phyloP scores from a whole-genome alignment of 1,139 yeast genomes.

The Scheffersomyces lignicola region DNA sequence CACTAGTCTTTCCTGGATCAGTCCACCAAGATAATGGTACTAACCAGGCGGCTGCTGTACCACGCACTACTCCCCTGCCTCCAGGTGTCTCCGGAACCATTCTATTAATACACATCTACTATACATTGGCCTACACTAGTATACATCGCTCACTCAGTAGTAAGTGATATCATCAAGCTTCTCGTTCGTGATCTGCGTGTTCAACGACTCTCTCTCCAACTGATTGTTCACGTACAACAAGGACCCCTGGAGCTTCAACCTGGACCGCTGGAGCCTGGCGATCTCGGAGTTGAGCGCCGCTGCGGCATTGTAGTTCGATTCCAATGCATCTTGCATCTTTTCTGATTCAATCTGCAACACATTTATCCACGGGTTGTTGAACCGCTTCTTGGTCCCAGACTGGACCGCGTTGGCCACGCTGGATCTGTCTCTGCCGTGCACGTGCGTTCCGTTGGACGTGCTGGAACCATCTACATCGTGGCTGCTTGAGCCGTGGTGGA shows the following conservation, averaged over 20 bases:
- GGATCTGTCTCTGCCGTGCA: conserved; percentile 1
- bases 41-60: too few species aligned
- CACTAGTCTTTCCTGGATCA: too few species aligned
- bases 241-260: conserved; percentile 21
- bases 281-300: conserved; percentile 25
- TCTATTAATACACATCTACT: too few species aligned
- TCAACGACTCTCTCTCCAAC: conserved; percentile 32
- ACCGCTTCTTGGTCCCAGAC: conserved; percentile 13
- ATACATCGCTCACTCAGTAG: conserved; percentile 5
- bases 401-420: neutral
- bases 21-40: too few species aligned
- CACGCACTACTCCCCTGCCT: too few species aligned
- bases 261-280: conserved; percentile 24
- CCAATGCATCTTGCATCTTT: conserved; percentile 20
- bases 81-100: too few species aligned
- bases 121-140: conserved; percentile 5
- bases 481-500: conserved; percentile 5
- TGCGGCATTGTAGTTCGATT: conserved; percentile 20
- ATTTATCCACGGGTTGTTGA: conserved; percentile 30
- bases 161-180: conserved; percentile 45
- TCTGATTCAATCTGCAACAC: conserved; percentile 24
- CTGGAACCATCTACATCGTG: conserved; percentile 1
- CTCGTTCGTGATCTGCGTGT: conserved; percentile 39
- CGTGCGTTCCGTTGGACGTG: conserved; percentile 2
- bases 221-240: conserved; percentile 28